Evolutionary conservation across 768 basidiomycete genomes (phyloP), one percentile per base, ranked within the genome.

Genomic region (Rhizopogon roseolus): DNA sequence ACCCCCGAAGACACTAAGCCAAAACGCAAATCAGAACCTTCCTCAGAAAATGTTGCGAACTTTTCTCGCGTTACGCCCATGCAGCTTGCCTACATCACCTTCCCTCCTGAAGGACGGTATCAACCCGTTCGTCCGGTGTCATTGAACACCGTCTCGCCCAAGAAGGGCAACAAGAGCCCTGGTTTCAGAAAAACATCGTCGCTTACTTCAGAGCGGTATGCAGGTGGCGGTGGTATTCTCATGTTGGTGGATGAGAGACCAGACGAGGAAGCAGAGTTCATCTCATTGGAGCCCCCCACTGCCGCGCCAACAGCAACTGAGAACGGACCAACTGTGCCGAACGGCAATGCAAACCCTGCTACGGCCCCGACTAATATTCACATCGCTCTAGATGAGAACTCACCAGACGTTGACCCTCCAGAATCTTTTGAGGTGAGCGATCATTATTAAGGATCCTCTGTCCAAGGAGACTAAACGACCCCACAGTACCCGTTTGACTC

Each of bases 21-120:
- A n/a, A 69, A 78, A 54, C 84, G 83, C 63, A 91, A 86, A 67
- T 64, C 71, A 14, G 97, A 99, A 64, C 85, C 91, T 2, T 71
- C 79, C 3, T 88, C 76, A 11, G 93, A 97, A 72, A 79, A 73
- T 54, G 74, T 91, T 10, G 74, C 83, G 19, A 99, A 99, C 75
- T 87, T 98, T 65, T 89, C 93, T 17, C 86, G 97, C 46, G 95
- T 98, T 19, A 92, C 90, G 2, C 91, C 95, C 17, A 83, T 86
- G 0, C 97, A 99, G 66, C 73, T 96, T 27, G 73, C 81, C n/a
- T 82, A 88, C 69, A 81, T 98, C 64, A 79, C 82, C 44, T 96
- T 98, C 81, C 85, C 92, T 0, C 56, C 74, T 10, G 84, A 86
- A 36, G 78, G 84, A 28, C 84, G 93, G 46, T 99, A 93, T 69